Conservation (phyloP, 148 eudicot species). For the Diospyros kaki region DNA sequence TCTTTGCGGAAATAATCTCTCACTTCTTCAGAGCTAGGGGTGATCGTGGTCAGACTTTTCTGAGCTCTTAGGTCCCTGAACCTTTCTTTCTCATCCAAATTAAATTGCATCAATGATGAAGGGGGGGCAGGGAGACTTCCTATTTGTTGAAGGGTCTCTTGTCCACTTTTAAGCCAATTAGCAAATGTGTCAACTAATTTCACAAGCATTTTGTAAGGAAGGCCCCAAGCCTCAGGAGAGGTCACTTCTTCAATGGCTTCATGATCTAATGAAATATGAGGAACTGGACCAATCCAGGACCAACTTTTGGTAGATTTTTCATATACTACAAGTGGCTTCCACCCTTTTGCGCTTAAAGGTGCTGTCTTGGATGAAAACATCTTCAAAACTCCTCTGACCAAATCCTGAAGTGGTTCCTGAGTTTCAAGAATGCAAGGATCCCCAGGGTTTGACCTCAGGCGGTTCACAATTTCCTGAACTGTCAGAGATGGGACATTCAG, state of each 20-base stretch:
- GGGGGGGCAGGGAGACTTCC: slow-evolving; percentile 93
- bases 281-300: slow-evolving; percentile 75
- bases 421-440: slow-evolving; percentile 93
- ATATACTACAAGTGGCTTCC: slow-evolving; percentile 76
- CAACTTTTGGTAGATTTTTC: slow-evolving; percentile 67
- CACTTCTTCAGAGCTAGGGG: slow-evolving; percentile 73
- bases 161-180: slow-evolving; percentile 87
- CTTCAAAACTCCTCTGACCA: slow-evolving; percentile 81
- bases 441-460: slow-evolving; percentile 75
- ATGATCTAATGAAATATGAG: slow-evolving; percentile 36
- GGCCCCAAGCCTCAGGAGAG: slow-evolving; percentile 84
- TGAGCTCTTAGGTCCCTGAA: slow-evolving; percentile 85
- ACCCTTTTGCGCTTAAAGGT: slow-evolving; percentile 83
- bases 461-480: slow-evolving; percentile 70
- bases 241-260: slow-evolving; percentile 58
- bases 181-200: slow-evolving; percentile 90
- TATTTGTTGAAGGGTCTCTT: slow-evolving; percentile 78
- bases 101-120: slow-evolving; percentile 50
- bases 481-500: slow-evolving; percentile 51
- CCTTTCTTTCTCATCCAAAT: slow-evolving; percentile 83
- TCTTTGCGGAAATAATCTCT: slow-evolving; percentile 74
- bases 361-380: slow-evolving; percentile 77
- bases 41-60: slow-evolving; percentile 79
- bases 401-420: slow-evolving; percentile 87
- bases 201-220: slow-evolving; percentile 81